Base-by-base conservation (phyloP, 2,329 filamentous ascomycete species). In the Trichophyton mentagrophytes region DNA sequence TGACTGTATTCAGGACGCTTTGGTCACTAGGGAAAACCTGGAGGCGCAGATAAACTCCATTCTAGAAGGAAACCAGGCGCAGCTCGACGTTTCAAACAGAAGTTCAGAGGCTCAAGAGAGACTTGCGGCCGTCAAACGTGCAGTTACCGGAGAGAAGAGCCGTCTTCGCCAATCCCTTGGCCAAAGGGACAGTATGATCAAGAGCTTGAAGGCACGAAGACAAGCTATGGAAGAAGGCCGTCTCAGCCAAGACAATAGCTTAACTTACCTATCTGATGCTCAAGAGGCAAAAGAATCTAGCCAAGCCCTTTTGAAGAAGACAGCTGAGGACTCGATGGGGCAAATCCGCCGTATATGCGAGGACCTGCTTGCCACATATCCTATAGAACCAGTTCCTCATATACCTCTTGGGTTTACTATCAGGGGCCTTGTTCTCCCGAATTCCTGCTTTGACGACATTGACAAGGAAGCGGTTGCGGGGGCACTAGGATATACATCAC, bases 341-440 rank as follows among this genome's bases (percentile, higher is more conserved):
- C 93, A 97, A 72, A 83, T 91, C 22, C 84, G 91, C 13, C 86
- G 93, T 40, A 89, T 97, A 60, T 91, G 90, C 71, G 86, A 93
- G 65, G 90, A 96, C 65, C 78, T 99, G 0, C 77, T 84, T 11
- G 76, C 78, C 27, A 88, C 96, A 61, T 96, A 91, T 69, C 85
- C 87, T 3, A 95, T 99, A 62, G 82, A 85, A 7, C 86, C 90
- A 1, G 72, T 85, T 5, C 74, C 78, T 2, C 77, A 79, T 60
- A 80, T 81, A 65, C 81, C 89, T 0, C 81, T 97, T 1, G 81
- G 85, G 0, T 97, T 97, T 72, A 89, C 86, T 11, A 95, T 99
- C 64, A 86, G 88, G 67, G 84, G 83, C 15, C 76, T 96, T 1
- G 77, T 84, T 2, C 79, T 97, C 0, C 90, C 92, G 0, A 96